These are phyloP conservation scores for Suillus subalutaceus DNA, from an alignment of 768 basidiomycete species.

Conservation along the genomic window DNA sequence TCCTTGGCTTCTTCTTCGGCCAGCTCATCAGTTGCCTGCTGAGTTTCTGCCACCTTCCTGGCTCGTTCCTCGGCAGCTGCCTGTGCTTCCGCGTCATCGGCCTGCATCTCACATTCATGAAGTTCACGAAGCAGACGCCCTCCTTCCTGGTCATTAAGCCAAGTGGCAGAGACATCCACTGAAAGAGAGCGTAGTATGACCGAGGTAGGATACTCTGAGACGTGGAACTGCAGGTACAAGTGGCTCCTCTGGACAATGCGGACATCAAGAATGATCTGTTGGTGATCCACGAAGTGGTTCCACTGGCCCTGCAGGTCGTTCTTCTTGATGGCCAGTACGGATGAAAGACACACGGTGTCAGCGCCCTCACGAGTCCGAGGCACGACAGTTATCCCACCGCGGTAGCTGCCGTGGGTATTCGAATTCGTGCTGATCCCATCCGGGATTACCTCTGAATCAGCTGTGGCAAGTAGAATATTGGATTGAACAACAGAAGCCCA, in stretches of 20 bases:
- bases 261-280: neutral
- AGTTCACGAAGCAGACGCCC: neutral
- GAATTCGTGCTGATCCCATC: neutral
- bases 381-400: neutral
- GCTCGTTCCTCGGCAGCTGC: neutral
- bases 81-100: neutral
- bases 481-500: neutral
- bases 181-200: neutral
- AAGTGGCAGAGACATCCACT: neutral
- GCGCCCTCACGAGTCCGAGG: neutral
- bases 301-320: neutral
- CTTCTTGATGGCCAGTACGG: neutral
- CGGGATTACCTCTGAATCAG: neutral
- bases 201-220: neutral
- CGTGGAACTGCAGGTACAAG: neutral
- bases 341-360: neutral
- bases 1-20: neutral
- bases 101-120: neutral
- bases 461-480: neutral
- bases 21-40: neutral
- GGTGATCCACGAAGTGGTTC: neutral
- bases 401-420: neutral
- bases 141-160: constrained; percentile 2
- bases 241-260: neutral
- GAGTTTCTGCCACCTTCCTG: neutral